A percentile compares a stretch with the other conserved stretches of the same genome.
phyloP scores from a whole-genome alignment of 2,329 filamentous ascomycete genomes.

The Tolypocladium tundrense region DNA sequence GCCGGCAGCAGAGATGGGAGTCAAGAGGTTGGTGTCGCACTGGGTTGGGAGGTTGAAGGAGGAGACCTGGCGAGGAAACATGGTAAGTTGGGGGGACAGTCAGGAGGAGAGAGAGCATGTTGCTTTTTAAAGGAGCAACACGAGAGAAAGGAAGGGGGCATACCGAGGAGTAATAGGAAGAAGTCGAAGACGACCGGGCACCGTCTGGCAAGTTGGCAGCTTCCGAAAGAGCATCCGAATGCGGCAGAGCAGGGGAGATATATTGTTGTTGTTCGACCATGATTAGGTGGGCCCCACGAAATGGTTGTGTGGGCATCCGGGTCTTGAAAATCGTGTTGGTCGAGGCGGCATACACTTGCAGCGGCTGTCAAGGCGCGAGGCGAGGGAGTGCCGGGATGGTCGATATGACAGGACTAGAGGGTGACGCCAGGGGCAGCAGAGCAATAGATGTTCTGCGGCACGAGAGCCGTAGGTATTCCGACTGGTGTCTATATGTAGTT shows the following conservation, averaged over 20 bases:
- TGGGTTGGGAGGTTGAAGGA: slow-evolving; percentile 22
- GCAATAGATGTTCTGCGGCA: not conserved
- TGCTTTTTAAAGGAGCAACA: not conserved
- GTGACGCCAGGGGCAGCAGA: slow-evolving; percentile 3
- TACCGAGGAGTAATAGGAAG: slow-evolving; percentile 22
- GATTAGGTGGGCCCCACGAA: slow-evolving; percentile 12
- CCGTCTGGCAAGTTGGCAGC: slow-evolving; percentile 14
- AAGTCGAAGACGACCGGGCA: slow-evolving; percentile 13
- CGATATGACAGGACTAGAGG: slow-evolving; percentile 5
- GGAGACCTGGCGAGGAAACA: slow-evolving; percentile 10
- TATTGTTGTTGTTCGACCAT: slow-evolving; percentile 25
- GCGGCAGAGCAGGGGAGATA: slow-evolving; percentile 21
- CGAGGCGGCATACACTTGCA: not conserved
- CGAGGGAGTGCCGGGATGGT: slow-evolving; percentile 3
- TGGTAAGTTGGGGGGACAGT: not conserved
- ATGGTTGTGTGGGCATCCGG: not conserved
- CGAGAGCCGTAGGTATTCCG: not conserved
- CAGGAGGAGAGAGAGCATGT: not conserved
- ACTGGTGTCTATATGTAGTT: not conserved
- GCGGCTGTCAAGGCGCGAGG: slow-evolving; percentile 1
- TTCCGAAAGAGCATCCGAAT: slow-evolving; percentile 19
- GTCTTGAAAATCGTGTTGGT: not conserved
- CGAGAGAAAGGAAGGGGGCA: slow-evolving; percentile 4
- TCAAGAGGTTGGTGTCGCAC: slow-evolving; percentile 35
- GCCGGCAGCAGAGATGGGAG: slow-evolving; percentile 38